phyloP scores from a whole-genome alignment of 371 early-diverging fungal genomes.

The Mortierella sp. region DNA sequence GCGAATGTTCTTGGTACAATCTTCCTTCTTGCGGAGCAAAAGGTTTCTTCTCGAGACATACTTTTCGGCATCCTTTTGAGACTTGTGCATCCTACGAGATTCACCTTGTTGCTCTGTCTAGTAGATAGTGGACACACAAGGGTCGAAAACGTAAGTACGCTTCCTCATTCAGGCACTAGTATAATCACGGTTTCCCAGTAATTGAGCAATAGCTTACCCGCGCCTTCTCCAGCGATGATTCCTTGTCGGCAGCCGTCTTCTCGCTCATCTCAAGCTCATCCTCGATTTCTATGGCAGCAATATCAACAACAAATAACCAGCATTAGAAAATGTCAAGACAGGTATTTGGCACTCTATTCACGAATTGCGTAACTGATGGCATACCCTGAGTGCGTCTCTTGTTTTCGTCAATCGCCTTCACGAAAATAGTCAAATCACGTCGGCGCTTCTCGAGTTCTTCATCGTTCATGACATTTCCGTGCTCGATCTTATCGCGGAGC shows the following conservation, averaged over 20 bases:
- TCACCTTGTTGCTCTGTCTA: constrained; percentile 67
- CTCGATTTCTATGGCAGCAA: constrained; percentile 53
- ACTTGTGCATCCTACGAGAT: constrained; percentile 55
- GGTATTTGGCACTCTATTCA: neutral
- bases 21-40: constrained; percentile 89
- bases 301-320: neutral
- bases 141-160: neutral
- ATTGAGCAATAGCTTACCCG: constrained; percentile 57
- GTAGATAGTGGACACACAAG: neutral
- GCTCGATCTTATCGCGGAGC: constrained; percentile 68
- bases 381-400: constrained; percentile 22
- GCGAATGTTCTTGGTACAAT: constrained; percentile 88
- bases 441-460: constrained; percentile 67
- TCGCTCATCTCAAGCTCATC: constrained; percentile 59
- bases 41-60: constrained; percentile 84
- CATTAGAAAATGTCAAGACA: neutral
- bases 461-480: constrained; percentile 61
- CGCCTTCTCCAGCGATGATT: constrained; percentile 66
- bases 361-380: too few relatives aligned
- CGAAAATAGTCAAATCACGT: constrained; percentile 55
- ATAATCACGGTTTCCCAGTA: neutral
- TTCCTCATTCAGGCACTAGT: neutral
- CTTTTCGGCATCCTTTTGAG: constrained; percentile 81
- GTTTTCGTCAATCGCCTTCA: constrained; percentile 34
- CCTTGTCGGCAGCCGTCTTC: constrained; percentile 49